Evolutionary conservation across 768 basidiomycete genomes (phyloP).

Genomic region (Ramaria rubella): DNA sequence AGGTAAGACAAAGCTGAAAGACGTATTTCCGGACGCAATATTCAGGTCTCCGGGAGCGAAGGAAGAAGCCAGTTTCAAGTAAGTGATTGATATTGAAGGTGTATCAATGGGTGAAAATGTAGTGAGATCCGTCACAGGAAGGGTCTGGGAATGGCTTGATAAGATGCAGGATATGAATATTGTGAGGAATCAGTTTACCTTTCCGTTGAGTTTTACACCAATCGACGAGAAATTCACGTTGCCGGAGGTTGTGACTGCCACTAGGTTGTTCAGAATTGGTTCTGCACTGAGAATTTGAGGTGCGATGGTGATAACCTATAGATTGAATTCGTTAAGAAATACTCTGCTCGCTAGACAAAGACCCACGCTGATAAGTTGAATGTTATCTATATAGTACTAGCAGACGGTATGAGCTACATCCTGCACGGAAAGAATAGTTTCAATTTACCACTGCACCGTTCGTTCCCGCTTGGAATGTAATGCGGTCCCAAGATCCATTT

Average conservation of each 20-base stretch:
- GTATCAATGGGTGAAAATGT: conserved; percentile 41
- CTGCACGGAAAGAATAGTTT: too few relatives aligned
- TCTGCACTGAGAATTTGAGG: conserved; percentile 48
- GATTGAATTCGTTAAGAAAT: neutral
- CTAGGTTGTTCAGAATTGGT: conserved; percentile 39
- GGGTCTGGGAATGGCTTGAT: too few relatives aligned
- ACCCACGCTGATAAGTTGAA: conserved; percentile 37
- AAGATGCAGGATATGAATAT: neutral
- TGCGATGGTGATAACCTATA: conserved; percentile 36
- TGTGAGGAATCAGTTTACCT: conserved; percentile 22
- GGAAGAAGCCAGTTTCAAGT: conserved; percentile 36
- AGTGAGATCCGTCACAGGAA: conserved; percentile 30
- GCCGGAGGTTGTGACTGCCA: conserved; percentile 45
- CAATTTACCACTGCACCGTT: conserved; percentile 33
- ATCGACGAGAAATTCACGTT: conserved; percentile 37
- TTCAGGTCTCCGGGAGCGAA: conserved; percentile 37
- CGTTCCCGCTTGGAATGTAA: conserved; percentile 41
- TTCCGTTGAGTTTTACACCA: conserved; percentile 33
- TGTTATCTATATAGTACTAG: conserved; percentile 44
- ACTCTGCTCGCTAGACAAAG: neutral
- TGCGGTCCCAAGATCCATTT: conserved; percentile 42
- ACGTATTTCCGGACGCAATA: conserved; percentile 35
- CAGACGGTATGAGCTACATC: neutral
- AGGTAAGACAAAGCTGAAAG: conserved; percentile 39
- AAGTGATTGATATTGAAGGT: conserved; percentile 42